phyloP scores from a whole-genome alignment of 495 filamentous ascomycete genomes.

The Neurospora sp. region DNA sequence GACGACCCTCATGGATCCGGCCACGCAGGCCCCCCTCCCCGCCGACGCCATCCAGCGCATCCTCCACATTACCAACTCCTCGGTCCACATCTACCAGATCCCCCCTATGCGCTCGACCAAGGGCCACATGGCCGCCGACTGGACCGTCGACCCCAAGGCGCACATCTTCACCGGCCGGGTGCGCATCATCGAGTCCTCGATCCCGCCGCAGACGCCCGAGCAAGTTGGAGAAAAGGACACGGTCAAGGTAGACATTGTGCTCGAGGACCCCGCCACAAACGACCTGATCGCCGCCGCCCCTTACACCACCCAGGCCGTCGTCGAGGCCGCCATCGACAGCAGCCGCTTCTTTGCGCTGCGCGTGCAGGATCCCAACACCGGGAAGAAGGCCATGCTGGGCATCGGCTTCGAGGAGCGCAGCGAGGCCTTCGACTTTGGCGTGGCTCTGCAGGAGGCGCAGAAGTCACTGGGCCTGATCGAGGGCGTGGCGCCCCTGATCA shows the following conservation, averaged over 20 bases:
- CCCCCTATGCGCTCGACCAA: constrained; percentile 59
- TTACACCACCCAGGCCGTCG: constrained; percentile 46
- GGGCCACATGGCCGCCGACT: constrained; percentile 63
- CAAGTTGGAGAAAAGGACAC: constrained; percentile 29
- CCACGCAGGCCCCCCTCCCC: constrained; percentile 47
- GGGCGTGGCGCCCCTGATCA: constrained; percentile 14
- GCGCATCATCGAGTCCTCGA: constrained; percentile 65
- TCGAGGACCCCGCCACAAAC: constrained; percentile 62
- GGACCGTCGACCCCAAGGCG: constrained; percentile 60
- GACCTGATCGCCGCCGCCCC: constrained; percentile 72
- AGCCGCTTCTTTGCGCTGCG: constrained; percentile 70
- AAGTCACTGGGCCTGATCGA: constrained; percentile 41
- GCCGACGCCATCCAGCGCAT: constrained; percentile 67
- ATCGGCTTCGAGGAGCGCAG: constrained; percentile 77
- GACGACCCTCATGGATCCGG: constrained; percentile 43
- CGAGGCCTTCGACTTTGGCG: constrained; percentile 73
- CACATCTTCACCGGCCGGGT: constrained; percentile 76
- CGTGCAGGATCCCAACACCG: constrained; percentile 59
- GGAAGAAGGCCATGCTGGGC: constrained; percentile 64
- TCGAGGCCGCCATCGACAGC: constrained; percentile 65
- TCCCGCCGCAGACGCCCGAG: constrained; percentile 7
- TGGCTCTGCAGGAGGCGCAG: constrained; percentile 65
- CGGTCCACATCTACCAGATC: constrained; percentile 72
- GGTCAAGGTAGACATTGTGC: constrained; percentile 59
- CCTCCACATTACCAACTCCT: constrained; percentile 52